Percentiles rank a stretch among this genome's conserved stretches.
phyloP scores from a whole-genome alignment of 2,329 filamentous ascomycete species.

The Fusarium kyushuense region DNA sequence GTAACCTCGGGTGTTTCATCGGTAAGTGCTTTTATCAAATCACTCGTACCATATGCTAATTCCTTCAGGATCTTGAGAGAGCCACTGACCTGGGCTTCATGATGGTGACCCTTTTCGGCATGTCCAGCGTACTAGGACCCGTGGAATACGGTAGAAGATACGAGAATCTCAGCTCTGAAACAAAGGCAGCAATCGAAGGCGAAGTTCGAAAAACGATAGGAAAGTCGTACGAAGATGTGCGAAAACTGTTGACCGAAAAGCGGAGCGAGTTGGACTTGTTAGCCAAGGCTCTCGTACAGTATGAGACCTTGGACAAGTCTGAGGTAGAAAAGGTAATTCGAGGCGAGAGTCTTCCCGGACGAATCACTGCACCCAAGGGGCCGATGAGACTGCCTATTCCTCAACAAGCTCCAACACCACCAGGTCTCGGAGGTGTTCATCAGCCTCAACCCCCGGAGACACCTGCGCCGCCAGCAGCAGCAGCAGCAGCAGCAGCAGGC shows the following conservation, averaged over 20 bases:
- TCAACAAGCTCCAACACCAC: conserved; percentile 51
- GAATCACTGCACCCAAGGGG: conserved; percentile 68
- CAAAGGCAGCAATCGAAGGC: conserved; percentile 85
- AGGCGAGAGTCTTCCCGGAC: conserved; percentile 82
- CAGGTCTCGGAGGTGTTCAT: conserved; percentile 52
- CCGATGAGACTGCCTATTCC: conserved; percentile 56
- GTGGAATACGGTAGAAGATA: conserved; percentile 89
- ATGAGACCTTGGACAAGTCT: conserved; percentile 89
- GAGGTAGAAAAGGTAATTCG: conserved; percentile 92
- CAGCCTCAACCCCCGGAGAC: conserved; percentile 53
- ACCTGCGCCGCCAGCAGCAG: conserved; percentile 51
- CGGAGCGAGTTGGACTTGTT: conserved; percentile 88
- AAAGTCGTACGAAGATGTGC: conserved; percentile 81
- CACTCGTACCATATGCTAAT: conserved; percentile 43
- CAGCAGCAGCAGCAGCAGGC: conserved; percentile 49
- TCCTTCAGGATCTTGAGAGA: conserved; percentile 77
- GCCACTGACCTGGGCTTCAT: conserved; percentile 86
- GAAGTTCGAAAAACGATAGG: conserved; percentile 89
- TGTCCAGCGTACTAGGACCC: conserved; percentile 88
- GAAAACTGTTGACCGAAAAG: conserved; percentile 76
- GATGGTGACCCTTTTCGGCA: conserved; percentile 91
- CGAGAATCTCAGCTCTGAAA: conserved; percentile 83
- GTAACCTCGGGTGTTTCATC: conserved; percentile 89
- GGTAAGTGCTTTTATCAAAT: conserved; percentile 62
- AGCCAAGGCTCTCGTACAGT: conserved; percentile 90